These are phyloP conservation scores for Steccherinum ochraceum DNA, from an alignment of 768 basidiomycete species.

Conservation along the genomic window DNA sequence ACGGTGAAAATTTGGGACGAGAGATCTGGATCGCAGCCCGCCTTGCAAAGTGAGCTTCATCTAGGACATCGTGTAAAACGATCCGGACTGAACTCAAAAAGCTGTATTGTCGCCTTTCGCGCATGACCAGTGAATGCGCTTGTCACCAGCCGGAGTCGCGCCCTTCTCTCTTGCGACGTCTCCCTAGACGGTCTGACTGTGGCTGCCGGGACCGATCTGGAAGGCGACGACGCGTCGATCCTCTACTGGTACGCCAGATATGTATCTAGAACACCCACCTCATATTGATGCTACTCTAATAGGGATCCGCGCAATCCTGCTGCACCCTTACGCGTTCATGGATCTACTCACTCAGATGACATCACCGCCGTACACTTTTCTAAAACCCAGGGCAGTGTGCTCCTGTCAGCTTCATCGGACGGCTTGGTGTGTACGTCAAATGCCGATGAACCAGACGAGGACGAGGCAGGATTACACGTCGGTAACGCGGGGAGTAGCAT, in stretches of 20 bases:
- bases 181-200: conserved; percentile 66
- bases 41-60: conserved; percentile 56
- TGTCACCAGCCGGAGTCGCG: conserved; percentile 11
- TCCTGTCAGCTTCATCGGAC: conserved; percentile 83
- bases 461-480: conserved; percentile 75
- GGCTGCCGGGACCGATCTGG: conserved; percentile 78
- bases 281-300: conserved; percentile 1
- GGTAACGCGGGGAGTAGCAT: conserved; percentile 85
- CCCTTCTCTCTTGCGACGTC: conserved; percentile 63
- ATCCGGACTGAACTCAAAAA: conserved; percentile 22
- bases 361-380: conserved; percentile 70
- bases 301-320: conserved; percentile 85
- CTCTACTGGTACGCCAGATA: conserved; percentile 63
- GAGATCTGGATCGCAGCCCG: conserved; percentile 37
- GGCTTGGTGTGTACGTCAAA: conserved; percentile 73
- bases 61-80: neutral
- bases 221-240: conserved; percentile 76
- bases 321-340: conserved; percentile 65
- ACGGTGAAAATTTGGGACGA: conserved; percentile 72
- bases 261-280: conserved; percentile 3
- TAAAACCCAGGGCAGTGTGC: conserved; percentile 26
- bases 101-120: conserved; percentile 2
- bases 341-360: conserved; percentile 90
- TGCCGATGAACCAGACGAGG: conserved; percentile 74
- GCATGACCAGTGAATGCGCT: conserved; percentile 18